Evolutionary conservation across 2,329 filamentous ascomycete species (phyloP).

Genomic region (Curvularia hawaiiensis): DNA sequence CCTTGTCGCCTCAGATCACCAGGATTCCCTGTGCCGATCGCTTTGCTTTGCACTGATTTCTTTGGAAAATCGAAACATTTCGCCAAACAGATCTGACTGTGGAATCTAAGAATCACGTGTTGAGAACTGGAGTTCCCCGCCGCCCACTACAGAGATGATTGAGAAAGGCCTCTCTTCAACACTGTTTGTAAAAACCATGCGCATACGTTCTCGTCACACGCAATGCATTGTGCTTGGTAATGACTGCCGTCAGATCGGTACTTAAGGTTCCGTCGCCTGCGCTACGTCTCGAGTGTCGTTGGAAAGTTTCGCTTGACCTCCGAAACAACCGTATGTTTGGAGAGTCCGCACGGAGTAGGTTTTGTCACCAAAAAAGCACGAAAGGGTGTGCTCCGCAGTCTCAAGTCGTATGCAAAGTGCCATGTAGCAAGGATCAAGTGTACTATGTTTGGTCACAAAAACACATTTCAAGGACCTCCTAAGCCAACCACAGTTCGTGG

Average conservation of each 20-base stretch:
- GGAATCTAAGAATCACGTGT: not conserved
- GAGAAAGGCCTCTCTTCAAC: not conserved
- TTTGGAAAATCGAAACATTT: not conserved
- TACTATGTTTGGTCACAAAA: constrained; percentile 11
- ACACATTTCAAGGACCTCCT: not conserved
- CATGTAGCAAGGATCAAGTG: constrained; percentile 3
- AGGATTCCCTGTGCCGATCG: not conserved
- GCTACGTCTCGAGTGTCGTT: constrained; percentile 16
- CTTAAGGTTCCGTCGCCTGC: constrained; percentile 4
- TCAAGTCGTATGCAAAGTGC: constrained; percentile 2
- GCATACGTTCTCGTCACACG: not conserved
- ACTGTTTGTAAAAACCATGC: not conserved
- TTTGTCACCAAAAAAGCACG: constrained; percentile 5
- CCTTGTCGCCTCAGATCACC: not conserved
- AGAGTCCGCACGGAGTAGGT: constrained; percentile 5
- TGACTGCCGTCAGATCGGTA: constrained; percentile 6
- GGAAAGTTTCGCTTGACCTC: constrained; percentile 12
- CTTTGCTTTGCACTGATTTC: not conserved
- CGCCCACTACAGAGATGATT: not conserved
- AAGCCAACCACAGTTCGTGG: constrained; percentile 7
- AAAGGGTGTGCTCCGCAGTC: constrained; percentile 1
- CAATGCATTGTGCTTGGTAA: constrained; percentile 2
- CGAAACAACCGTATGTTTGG: constrained; percentile 15
- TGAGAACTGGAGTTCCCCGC: not conserved
- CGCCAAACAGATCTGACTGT: not conserved